Percentiles rank a stretch among this genome's conserved stretches.
Evolutionary conservation across 169 alveolate species (phyloP).

Genomic region (Plasmodium berghei): DNA sequence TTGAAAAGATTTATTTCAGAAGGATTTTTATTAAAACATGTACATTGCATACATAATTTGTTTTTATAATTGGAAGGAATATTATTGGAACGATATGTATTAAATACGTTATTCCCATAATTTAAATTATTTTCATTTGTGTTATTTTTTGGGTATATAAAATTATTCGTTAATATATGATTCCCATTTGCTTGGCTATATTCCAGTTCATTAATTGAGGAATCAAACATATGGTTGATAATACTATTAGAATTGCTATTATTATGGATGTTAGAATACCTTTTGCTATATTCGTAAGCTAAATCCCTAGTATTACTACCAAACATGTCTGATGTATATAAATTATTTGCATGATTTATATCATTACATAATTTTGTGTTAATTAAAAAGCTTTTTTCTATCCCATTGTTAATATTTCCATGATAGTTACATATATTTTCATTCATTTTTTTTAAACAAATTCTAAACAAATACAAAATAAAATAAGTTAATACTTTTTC

Average conservation of each 20-base stretch:
- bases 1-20: conserved; percentile 5
- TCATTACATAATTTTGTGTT: conserved; percentile 27
- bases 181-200: too few species aligned
- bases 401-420: neutral
- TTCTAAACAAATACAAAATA: neutral
- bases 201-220: too few species aligned
- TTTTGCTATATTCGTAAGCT: neutral
- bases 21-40: conserved; percentile 7
- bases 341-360: conserved; percentile 1
- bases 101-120: neutral
- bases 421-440: conserved; percentile 19
- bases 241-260: too few species aligned
- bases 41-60: conserved; percentile 38
- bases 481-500: neutral
- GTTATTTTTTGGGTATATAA: conserved; percentile 8
- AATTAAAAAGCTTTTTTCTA: neutral
- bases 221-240: too few species aligned
- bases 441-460: conserved; percentile 7
- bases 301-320: neutral
- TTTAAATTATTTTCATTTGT: conserved; percentile 33
- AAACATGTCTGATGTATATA: conserved; percentile 5
- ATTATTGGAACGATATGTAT: conserved; percentile 13
- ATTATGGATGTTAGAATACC: neutral
- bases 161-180: conserved; percentile 14
- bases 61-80: conserved; percentile 12